Percentiles rank a stretch among this genome's conserved stretches.
phyloP scores from a whole-genome alignment of 2,329 filamentous ascomycete species.

The Trichoderma koningiopsis region DNA sequence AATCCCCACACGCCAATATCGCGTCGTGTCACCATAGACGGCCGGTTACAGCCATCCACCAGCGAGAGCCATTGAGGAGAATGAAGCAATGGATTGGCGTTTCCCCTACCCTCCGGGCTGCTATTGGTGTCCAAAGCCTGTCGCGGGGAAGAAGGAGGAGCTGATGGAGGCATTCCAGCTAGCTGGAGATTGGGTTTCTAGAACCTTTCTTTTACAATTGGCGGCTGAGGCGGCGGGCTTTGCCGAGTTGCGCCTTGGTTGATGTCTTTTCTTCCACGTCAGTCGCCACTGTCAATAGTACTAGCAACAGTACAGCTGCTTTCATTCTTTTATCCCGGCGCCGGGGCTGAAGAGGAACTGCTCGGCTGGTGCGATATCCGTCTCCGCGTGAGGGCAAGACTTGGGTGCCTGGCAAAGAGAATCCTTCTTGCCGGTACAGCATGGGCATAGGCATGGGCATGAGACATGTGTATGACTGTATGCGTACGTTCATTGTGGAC shows the following conservation, averaged over 20 bases:
- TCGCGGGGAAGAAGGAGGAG: slow-evolving; percentile 18
- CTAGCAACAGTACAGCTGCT: not conserved
- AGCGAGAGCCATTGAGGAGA: not conserved
- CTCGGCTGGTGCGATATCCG: slow-evolving; percentile 11
- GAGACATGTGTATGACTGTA: slow-evolving; percentile 11
- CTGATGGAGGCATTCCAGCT: slow-evolving; percentile 15
- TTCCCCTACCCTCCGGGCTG: not conserved
- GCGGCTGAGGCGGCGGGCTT: slow-evolving; percentile 12
- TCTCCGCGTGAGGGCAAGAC: not conserved
- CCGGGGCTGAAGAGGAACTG: not conserved
- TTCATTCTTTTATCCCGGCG: not conserved
- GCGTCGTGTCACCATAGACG: slow-evolving; percentile 25
- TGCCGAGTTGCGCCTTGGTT: slow-evolving; percentile 10
- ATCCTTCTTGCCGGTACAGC: slow-evolving; percentile 14
- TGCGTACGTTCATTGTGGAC: slow-evolving; percentile 8
- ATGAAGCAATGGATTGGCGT: not conserved
- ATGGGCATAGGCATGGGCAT: slow-evolving; percentile 3
- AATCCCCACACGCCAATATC: slow-evolving; percentile 25
- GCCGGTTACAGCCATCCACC: slow-evolving; percentile 23
- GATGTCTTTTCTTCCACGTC: not conserved
- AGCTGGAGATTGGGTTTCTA: slow-evolving; percentile 20
- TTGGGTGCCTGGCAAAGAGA: slow-evolving; percentile 12
- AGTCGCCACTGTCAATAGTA: not conserved
- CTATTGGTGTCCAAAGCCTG: slow-evolving; percentile 8
- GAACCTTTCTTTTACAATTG: slow-evolving; percentile 19